Evolutionary conservation across 2,329 filamentous ascomycete species (phyloP), one percentile per base, ranked within the genome.

Genomic region (Claviceps pazoutovae): DNA sequence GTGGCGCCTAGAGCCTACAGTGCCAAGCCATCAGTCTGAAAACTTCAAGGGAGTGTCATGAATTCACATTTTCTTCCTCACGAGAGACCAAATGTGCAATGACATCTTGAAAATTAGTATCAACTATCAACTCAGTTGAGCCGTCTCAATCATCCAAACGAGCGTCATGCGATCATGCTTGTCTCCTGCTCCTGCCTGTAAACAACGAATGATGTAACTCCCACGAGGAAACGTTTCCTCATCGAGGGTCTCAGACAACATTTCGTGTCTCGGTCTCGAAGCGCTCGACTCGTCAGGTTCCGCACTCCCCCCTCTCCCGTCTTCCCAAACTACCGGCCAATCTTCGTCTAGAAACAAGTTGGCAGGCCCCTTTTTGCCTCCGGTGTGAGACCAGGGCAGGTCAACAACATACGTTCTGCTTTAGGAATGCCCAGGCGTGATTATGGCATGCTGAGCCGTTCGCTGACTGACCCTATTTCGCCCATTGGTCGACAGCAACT

Each of bases 181-280:
- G 14, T 45, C 5, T 45, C 21, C 48, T 37, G 45, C 34, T 17
- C 30, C 34, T 44, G 42, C 42, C 42, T 23, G 13, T 17, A 16
- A 34, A 34, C 30, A 34, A 34, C 30, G 30, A 44, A 44, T 13
- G 19, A 48, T n/a, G 39, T 19, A 37, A 38, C 38, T 49, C 47
- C 47, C 34, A 42, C 45, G 23, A 52, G 51, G 26, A 49, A 48
- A 39, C 46, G 36, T 46, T 49, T 38, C 14, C 34, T 46, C 41
- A 16, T 41, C 42, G 16, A 23, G 16, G 17, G 30, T 43, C 36
- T 49, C 46, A 52, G 47, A 49, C 46, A 49, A 45, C 14, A 43
- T 21, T 30, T 14, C n/a, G 21, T 48, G 47, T 46, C 46, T 46
- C 21, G 41, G 47, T 42, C 41, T 52, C 46, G n/a, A 37, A 44